Percentiles rank a stretch among this genome's conserved stretches.
These are phyloP conservation scores for Microbotryomycetes sp. DNA, from an alignment of 1,284 basidiomycete species.

Conservation along the genomic window DNA sequence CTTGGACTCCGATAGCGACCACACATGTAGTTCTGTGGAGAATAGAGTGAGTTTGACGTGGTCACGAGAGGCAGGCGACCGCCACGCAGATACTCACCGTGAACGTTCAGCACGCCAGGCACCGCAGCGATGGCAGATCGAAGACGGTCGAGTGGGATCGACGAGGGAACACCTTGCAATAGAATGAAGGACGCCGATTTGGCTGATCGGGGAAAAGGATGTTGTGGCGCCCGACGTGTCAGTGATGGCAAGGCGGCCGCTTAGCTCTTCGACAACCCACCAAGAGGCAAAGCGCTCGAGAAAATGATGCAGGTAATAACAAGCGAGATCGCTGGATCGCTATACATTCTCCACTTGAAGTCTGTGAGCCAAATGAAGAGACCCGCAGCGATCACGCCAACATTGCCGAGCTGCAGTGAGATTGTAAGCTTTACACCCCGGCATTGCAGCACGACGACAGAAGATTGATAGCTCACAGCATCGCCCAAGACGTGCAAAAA, in stretches of 20 bases:
- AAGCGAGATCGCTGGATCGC: slow-evolving; percentile 88
- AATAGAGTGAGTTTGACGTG: background rate
- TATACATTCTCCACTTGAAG: slow-evolving; percentile 71
- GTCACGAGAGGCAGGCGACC: background rate
- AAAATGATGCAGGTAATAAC: slow-evolving; percentile 96
- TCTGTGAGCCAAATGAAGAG: slow-evolving; percentile 80
- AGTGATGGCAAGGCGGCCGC: slow-evolving; percentile 13
- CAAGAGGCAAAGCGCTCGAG: slow-evolving; percentile 85
- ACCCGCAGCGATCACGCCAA: slow-evolving; percentile 93
- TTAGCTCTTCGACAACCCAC: slow-evolving; percentile 47
- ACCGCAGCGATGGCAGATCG: slow-evolving; percentile 70
- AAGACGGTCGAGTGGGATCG: slow-evolving; percentile 81
- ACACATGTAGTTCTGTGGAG: slow-evolving; percentile 65
- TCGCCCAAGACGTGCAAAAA: slow-evolving; percentile 94
- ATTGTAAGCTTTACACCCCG: background rate
- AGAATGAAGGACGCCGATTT: slow-evolving; percentile 92
- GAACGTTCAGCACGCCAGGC: slow-evolving; percentile 82
- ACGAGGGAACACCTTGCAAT: slow-evolving; percentile 89
- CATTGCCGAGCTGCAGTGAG: slow-evolving; percentile 63
- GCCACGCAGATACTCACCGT: slow-evolving; percentile 54
- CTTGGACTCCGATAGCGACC: slow-evolving; percentile 85
- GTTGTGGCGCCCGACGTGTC: too few relatives aligned
- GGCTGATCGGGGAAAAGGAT: slow-evolving; percentile 53
- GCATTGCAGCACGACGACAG: too few relatives aligned
- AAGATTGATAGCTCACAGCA: slow-evolving; percentile 54